These are phyloP conservation scores for Sorghum bicolor DNA, from an alignment of 176 grass and related monocot genomes.

Conservation along the genomic window DNA sequence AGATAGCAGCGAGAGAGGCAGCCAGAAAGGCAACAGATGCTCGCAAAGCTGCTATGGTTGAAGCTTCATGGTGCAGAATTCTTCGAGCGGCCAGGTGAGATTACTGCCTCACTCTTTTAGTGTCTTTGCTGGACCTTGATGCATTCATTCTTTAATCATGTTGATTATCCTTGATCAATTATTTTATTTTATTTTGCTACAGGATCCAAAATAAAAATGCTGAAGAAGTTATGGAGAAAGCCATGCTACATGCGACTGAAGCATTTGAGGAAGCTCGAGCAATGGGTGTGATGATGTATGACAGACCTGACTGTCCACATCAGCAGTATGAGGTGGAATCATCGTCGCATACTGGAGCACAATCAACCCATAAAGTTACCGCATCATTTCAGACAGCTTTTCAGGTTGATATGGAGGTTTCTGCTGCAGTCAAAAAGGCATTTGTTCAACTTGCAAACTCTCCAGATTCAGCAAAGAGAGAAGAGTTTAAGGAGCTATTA, in stretches of 20 bases:
- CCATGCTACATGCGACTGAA: slow-evolving; percentile 52
- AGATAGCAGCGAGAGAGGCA: slow-evolving; percentile 85
- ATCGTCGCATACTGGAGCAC: slow-evolving; percentile 47
- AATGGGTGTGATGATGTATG: slow-evolving; percentile 99
- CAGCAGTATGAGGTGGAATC: slow-evolving; percentile 61
- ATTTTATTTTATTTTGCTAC: not conserved
- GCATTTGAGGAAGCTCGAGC: slow-evolving; percentile 76
- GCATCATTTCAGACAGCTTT: slow-evolving; percentile 91
- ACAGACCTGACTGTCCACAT: slow-evolving; percentile 62
- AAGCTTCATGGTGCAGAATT: slow-evolving; percentile 93
- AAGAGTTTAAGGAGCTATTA: slow-evolving; percentile 67
- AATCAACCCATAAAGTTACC: slow-evolving; percentile 69
- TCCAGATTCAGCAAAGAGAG: slow-evolving; percentile 51
- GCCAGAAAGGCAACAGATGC: slow-evolving; percentile 76
- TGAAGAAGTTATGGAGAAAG: slow-evolving; percentile 58
- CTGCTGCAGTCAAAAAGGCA: slow-evolving; percentile 78
- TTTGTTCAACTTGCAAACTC: slow-evolving; percentile 63
- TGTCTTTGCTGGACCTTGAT: not conserved
- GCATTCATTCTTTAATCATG: not conserved
- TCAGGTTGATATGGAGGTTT: slow-evolving; percentile 87
- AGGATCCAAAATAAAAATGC: slow-evolving; percentile 73
- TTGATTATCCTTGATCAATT: not conserved
- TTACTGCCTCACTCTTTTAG: not conserved
- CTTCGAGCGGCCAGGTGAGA: slow-evolving; percentile 89
- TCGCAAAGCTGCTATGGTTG: slow-evolving; percentile 89